Base-by-base conservation (phyloP, 140 eudicot species). In the Senecio squalidus region DNA sequence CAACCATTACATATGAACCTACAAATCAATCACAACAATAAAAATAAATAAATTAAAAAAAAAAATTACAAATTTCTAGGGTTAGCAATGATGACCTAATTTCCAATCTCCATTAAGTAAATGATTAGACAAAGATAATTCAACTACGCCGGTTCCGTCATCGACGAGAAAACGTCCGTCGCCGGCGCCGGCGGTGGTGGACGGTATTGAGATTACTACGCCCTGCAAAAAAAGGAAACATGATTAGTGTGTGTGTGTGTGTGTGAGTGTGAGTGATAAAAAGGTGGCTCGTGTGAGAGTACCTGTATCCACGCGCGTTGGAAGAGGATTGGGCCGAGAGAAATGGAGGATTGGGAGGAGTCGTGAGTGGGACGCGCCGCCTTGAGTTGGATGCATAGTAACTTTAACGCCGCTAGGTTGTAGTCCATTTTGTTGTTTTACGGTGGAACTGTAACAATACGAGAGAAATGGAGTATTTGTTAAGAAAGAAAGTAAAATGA, bases 271-370 rank as follows among this genome's bases (percentile, higher is more conserved):
- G 27, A 16, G 25, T 8, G 21, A 34, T 34, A 62, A 26, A 43
- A 4, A 4, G 50, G 49, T 14, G 64, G 39, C 21, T 48, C 54
- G 62, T 59, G 53, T n/a, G 54, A 6, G 29, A 1, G 47, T 46
- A 82, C 94, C 89, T 85, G 95, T 11, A 88, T 5, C 99, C 96
- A 93, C 46, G 87, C 99, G 76, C 99, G 99, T 69, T 93, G 96
- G 80, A 93, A 93, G 82, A 84, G 96, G 68, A 93, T 75, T 48
- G 87, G 83, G 45, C 77, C 81, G 67, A 81, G 78, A 23, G 87
- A 67, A 68, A 70, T 36, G 66, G 84, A 43, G 1, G 83, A 40
- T 27, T 46, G 83, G 9, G 95, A 38, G 28, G 96, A 39, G 58
- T 66, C 31, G 33, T 77, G 38, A 43, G 62, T 59, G 33, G 71